phyloP scores from a whole-genome alignment of 352 stramenopile species.

The Plasmopara muralis region DNA sequence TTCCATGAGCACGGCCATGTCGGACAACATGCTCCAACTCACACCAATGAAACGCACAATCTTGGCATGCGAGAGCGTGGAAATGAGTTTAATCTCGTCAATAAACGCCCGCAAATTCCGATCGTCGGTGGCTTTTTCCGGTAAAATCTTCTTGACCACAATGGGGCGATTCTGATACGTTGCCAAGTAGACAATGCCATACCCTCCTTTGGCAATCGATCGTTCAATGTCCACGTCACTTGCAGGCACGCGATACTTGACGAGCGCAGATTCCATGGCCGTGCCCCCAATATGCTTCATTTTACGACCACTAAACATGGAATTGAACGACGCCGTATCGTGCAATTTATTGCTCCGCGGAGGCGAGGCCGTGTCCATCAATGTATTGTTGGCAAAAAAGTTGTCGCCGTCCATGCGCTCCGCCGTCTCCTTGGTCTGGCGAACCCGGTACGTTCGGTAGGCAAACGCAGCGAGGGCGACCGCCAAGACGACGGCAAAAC shows the following conservation, averaged over 20 bases:
- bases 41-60: conserved; percentile 78
- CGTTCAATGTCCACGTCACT: conserved; percentile 57
- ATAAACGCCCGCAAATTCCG: conserved; percentile 61
- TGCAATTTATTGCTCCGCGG: conserved; percentile 19
- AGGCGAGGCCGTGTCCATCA: conserved; percentile 19
- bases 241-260: conserved; percentile 71
- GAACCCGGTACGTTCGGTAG: conserved; percentile 38
- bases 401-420: conserved; percentile 20
- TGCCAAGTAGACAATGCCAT: conserved; percentile 65
- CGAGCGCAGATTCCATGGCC: conserved; percentile 47
- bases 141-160: conserved; percentile 80
- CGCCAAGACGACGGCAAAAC: conserved; percentile 39
- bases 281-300: conserved; percentile 48
- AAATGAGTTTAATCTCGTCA: conserved; percentile 81
- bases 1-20: conserved; percentile 78
- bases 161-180: conserved; percentile 51
- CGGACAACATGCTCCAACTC: conserved; percentile 80
- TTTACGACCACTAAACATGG: conserved; percentile 46
- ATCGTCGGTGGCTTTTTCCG: conserved; percentile 74
- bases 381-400: conserved; percentile 51
- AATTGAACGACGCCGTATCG: conserved; percentile 35
- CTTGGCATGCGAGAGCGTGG: conserved; percentile 70
- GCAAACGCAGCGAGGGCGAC: conserved; percentile 46
- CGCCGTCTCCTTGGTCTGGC: conserved; percentile 18
- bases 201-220: conserved; percentile 65